A percentile compares a stretch with the other conserved stretches of the same genome.
Conservation (phyloP, 352 stramenopile genomes). For the Pythium vanterpoolii region DNA sequence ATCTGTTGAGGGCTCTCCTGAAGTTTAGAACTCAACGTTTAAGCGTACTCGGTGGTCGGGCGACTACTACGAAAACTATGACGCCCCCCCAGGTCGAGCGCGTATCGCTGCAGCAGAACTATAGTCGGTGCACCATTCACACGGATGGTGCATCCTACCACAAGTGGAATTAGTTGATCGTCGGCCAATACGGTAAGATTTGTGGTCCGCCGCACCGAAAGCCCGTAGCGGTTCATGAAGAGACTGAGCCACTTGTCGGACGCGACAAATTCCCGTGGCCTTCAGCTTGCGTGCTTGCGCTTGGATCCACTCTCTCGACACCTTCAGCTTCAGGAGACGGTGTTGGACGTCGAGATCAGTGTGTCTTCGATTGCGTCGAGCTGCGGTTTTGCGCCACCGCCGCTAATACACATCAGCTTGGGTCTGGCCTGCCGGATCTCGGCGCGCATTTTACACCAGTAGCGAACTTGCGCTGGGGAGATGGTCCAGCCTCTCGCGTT, state of each 20-base stretch:
- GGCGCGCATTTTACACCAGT: neutral
- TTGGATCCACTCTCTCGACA: neutral
- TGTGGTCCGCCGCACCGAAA: slow-evolving; percentile 22
- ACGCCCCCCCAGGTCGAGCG: no score
- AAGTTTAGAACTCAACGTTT: no score
- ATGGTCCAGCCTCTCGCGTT: neutral
- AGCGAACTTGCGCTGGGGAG: neutral
- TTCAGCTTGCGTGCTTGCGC: neutral
- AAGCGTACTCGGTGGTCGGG: no score
- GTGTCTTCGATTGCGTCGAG: slow-evolving; percentile 17
- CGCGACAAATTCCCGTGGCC: slow-evolving; percentile 9
- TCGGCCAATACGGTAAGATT: slow-evolving; percentile 23
- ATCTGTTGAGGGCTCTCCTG: no score
- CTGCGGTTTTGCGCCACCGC: slow-evolving; percentile 4
- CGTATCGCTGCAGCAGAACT: no score
- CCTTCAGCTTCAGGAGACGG: neutral
- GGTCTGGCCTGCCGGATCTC: neutral
- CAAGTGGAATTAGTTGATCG: no score
- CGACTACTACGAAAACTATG: no score
- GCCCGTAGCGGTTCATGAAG: slow-evolving; percentile 28
- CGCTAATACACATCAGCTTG: neutral
- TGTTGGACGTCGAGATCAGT: slow-evolving; percentile 8
- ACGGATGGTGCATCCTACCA: no score
- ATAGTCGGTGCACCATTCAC: no score
- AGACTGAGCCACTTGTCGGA: slow-evolving; percentile 24